Conservation (phyloP, 192 early-diverging fungal genomes). For the Rhizophlyctis rosea region DNA sequence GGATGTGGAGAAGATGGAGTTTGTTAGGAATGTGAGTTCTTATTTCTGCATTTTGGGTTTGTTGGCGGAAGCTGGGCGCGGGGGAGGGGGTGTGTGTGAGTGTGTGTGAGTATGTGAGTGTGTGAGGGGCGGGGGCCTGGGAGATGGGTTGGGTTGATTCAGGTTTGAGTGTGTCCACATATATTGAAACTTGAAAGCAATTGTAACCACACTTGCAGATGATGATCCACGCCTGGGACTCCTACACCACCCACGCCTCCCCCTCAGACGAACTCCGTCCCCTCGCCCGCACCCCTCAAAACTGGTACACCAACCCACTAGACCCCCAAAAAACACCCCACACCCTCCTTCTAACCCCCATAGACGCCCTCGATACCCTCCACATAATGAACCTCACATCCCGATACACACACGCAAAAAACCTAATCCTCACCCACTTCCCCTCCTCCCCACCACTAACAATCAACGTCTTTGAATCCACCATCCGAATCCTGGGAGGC, state of each 20-base stretch:
- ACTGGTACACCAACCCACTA: conserved; percentile 40
- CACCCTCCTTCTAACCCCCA: conserved; percentile 54
- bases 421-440: conserved; percentile 58
- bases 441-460: conserved; percentile 71
- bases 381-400: conserved; percentile 77
- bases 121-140: too few relatives aligned
- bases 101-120: too few relatives aligned
- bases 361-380: conserved; percentile 87
- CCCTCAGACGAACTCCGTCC: conserved; percentile 66
- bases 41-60: too few relatives aligned
- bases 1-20: conserved; percentile 9
- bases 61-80: too few relatives aligned
- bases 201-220: too few relatives aligned
- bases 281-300: conserved; percentile 11
- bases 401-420: conserved; percentile 72
- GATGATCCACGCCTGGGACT: conserved; percentile 53
- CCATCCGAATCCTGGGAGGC: conserved; percentile 78
- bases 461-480: conserved; percentile 84
- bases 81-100: too few relatives aligned
- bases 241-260: conserved; percentile 74
- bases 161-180: too few relatives aligned
- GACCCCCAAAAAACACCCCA: too few relatives aligned
- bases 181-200: too few relatives aligned
- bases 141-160: too few relatives aligned
- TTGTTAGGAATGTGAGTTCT: conserved; percentile 3